Base-by-base conservation (phyloP, 2,329 filamentous ascomycete genomes). In the Phaeoacremonium minimum region DNA sequence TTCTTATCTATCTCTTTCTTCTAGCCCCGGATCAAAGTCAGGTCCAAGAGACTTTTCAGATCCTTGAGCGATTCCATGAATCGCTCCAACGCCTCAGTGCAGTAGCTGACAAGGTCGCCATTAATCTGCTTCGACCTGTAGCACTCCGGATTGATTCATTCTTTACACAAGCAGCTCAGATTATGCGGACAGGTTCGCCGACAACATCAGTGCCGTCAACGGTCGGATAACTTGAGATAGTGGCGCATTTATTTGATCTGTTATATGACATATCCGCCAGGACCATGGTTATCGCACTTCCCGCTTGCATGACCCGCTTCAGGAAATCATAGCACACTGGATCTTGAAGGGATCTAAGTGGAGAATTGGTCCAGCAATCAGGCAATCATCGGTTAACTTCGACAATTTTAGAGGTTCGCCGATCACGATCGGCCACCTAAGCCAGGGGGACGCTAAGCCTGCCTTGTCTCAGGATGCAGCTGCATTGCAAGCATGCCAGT, bases 1-100 rank as follows among this genome's bases (percentile, higher is more conserved):
- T 71, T 35, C 53, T 71, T 32, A 66, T 71, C 17, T 69, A 69
- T 40, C 55, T 71, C 1, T 71, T 71, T 32, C 53, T 71, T 2
- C 51, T 68, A 4, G 65, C 66, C 1, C 58, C 63, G 0, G 55
- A 58, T 7, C 48, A 48, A 4, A 39, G 41, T 4, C 55, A 66
- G 32, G 53, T 63, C 4, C 53, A 53, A 15, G 46, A 50, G 2
- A 56, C 62, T 1, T 64, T 63, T 31, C 49, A 52, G n/a, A 43
- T 64, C 2, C 41, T 66, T 14, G 50, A 60, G 22, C 53, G 46
- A 14, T 64, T 64, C n/a, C 60, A 64, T 15, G 50, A 52, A 15
- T 56, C 58, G 1, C 38, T 66, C 11, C 56, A 64, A 36, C 51
- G 52, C 8, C 52, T 66, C 0, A 53, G 55, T 2, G 38, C 43